Evolutionary conservation across 495 filamentous ascomycete genomes (phyloP).

Genomic region (Aspergillus cristatus): DNA sequence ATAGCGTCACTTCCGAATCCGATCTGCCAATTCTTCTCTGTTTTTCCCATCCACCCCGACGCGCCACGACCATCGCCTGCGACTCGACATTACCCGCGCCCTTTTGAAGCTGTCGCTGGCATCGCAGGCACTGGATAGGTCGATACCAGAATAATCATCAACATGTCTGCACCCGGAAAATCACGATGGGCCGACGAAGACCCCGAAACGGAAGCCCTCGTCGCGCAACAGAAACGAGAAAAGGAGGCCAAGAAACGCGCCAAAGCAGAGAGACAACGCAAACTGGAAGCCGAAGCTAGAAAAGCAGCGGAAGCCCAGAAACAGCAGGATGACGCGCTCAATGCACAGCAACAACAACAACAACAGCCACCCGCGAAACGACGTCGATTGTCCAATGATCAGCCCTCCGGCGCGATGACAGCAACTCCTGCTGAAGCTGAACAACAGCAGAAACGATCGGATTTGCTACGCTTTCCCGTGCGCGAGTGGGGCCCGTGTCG

Average conservation of each 20-base stretch:
- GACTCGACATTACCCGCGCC: constrained; percentile 1
- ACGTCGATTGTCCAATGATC: constrained; percentile 39
- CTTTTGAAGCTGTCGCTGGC: no score
- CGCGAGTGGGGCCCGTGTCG: constrained; percentile 64
- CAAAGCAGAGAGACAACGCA: constrained; percentile 78
- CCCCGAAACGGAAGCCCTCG: constrained; percentile 56
- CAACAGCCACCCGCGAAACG: constrained; percentile 30
- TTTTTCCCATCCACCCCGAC: no score
- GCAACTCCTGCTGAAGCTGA: constrained; percentile 18
- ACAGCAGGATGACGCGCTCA: constrained; percentile 4
- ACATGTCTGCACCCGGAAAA: constrained; percentile 55
- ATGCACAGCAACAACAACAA: constrained; percentile 13
- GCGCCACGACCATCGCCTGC: neutral
- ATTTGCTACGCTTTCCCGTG: constrained; percentile 62
- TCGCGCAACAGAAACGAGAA: constrained; percentile 68
- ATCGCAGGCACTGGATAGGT: no score
- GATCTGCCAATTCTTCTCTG: constrained; percentile 2
- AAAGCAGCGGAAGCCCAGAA: constrained; percentile 10
- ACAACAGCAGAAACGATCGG: constrained; percentile 15
- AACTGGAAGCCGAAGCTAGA: constrained; percentile 46
- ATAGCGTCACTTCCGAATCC: constrained; percentile 21
- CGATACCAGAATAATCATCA: no score
- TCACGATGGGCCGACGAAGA: constrained; percentile 85
- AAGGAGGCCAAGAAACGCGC: constrained; percentile 83
- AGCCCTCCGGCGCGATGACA: constrained; percentile 17